Conservation (phyloP, 2,329 filamentous ascomycete species). For the Alternaria atra region DNA sequence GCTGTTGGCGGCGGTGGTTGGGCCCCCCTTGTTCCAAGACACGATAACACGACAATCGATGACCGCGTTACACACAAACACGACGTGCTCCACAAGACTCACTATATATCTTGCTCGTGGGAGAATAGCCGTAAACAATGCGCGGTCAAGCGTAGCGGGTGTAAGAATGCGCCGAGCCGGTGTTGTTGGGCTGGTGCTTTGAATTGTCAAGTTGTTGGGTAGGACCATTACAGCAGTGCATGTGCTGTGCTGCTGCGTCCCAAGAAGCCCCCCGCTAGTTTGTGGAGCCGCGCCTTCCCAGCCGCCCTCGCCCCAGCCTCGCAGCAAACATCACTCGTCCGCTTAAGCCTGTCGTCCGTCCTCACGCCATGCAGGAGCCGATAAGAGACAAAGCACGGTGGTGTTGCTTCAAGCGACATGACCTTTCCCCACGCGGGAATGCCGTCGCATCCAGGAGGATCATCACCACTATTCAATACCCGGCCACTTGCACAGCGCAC, state of each 20-base stretch:
- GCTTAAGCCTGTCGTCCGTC: not conserved
- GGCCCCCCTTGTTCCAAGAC: slow-evolving; percentile 7
- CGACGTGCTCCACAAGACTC: slow-evolving; percentile 4
- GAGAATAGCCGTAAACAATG: slow-evolving; percentile 7
- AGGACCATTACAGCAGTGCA: not conserved
- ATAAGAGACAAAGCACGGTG: not conserved
- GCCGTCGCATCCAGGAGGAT: not conserved
- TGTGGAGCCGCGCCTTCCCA: slow-evolving; percentile 14
- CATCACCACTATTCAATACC: not conserved
- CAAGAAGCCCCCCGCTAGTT: slow-evolving; percentile 9
- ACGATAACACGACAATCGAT: slow-evolving; percentile 9
- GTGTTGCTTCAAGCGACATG: not conserved
- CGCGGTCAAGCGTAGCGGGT: not conserved
- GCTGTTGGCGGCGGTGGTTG: slow-evolving; percentile 27
- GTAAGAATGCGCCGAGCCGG: not conserved
- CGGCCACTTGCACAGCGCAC: not conserved
- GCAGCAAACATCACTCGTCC: not conserved
- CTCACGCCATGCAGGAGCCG: slow-evolving; percentile 2
- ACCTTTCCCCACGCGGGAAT: not conserved
- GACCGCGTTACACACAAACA: slow-evolving; percentile 11
- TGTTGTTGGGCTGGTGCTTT: not conserved
- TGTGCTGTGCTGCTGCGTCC: not conserved
- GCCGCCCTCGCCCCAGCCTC: slow-evolving; percentile 18
- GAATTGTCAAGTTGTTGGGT: slow-evolving; percentile 3
- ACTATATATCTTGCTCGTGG: not conserved